A percentile compares a stretch with the other conserved stretches of the same genome.
These are phyloP conservation scores for Microdochium paspali DNA, from an alignment of 2,329 filamentous ascomycete species.

Conservation along the genomic window DNA sequence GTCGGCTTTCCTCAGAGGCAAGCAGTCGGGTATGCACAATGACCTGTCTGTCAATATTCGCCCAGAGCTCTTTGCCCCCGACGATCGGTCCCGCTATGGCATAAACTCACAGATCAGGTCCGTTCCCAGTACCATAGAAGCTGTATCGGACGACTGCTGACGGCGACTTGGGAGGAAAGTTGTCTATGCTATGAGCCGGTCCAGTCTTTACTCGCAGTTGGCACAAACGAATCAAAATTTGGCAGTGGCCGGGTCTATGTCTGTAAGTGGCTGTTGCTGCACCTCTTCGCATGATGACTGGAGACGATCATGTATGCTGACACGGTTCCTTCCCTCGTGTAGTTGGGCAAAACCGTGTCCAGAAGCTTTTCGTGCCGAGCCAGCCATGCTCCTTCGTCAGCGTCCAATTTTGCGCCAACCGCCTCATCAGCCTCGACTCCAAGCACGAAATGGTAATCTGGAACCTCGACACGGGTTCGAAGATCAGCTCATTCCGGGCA, in stretches of 20 bases:
- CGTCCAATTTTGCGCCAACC: constrained; percentile 78
- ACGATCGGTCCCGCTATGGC: constrained; percentile 76
- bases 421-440: constrained; percentile 73
- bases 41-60: constrained; percentile 79
- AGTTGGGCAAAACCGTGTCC: constrained; percentile 70
- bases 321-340: neutral
- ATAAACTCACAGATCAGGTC: constrained; percentile 68
- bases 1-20: constrained; percentile 81
- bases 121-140: neutral
- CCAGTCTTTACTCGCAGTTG: constrained; percentile 86
- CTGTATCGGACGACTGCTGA: neutral
- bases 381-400: constrained; percentile 65
- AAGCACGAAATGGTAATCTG: constrained; percentile 81
- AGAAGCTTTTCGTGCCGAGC: constrained; percentile 62
- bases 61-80: constrained; percentile 69
- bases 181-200: constrained; percentile 86
- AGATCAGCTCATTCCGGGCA: constrained; percentile 61
- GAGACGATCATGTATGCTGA: too few species aligned
- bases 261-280: constrained; percentile 15
- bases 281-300: neutral
- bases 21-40: constrained; percentile 86
- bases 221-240: constrained; percentile 79
- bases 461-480: constrained; percentile 62
- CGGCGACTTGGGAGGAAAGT: constrained; percentile 20
- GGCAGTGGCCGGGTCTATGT: constrained; percentile 84